Percentiles rank a stretch among this genome's conserved stretches.
phyloP scores from a whole-genome alignment of 352 stramenopile species.

The Sclerospora graminicola region DNA sequence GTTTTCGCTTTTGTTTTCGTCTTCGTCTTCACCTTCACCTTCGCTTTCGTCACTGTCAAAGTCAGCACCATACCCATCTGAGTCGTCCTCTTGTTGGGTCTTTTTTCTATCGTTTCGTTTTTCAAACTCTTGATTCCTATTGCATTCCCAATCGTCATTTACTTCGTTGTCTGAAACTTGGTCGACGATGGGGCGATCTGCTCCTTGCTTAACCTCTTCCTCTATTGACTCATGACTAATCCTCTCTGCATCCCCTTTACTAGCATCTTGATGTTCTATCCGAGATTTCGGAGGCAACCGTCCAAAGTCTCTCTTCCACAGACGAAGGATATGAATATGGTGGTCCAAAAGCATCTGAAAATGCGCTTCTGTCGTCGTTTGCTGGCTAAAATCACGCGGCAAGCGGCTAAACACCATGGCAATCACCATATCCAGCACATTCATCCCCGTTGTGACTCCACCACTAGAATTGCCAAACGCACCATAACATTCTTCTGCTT shows the following conservation, averaged over 20 bases:
- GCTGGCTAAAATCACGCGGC: constrained; percentile 45
- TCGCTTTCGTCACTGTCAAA: constrained; percentile 59
- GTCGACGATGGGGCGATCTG: too few relatives aligned
- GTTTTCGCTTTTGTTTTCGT: constrained; percentile 5
- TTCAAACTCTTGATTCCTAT: constrained; percentile 1
- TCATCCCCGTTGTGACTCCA: constrained; percentile 36
- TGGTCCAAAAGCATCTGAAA: constrained; percentile 69
- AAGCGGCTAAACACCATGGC: constrained; percentile 80
- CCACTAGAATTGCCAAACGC: constrained; percentile 23
- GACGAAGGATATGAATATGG: constrained; percentile 63
- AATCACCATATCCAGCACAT: constrained; percentile 81
- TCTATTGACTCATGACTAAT: constrained; percentile 5
- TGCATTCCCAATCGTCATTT: too few relatives aligned
- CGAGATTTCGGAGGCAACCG: constrained; percentile 37
- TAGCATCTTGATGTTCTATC: constrained; percentile 2
- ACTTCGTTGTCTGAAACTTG: too few relatives aligned
- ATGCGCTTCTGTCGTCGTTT: constrained; percentile 49
- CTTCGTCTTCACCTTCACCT: constrained; percentile 18
- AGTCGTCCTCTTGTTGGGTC: constrained; percentile 8
- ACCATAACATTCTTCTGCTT: constrained; percentile 33
- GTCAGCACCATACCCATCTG: constrained; percentile 54
- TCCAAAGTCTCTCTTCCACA: constrained; percentile 83
- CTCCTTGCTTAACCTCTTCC: too few relatives aligned
- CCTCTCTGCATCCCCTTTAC: constrained; percentile 4
- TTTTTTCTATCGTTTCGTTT: constrained; percentile 9